Conservation (phyloP, 2,329 filamentous ascomycete species). For the Penicillium decumbens region DNA sequence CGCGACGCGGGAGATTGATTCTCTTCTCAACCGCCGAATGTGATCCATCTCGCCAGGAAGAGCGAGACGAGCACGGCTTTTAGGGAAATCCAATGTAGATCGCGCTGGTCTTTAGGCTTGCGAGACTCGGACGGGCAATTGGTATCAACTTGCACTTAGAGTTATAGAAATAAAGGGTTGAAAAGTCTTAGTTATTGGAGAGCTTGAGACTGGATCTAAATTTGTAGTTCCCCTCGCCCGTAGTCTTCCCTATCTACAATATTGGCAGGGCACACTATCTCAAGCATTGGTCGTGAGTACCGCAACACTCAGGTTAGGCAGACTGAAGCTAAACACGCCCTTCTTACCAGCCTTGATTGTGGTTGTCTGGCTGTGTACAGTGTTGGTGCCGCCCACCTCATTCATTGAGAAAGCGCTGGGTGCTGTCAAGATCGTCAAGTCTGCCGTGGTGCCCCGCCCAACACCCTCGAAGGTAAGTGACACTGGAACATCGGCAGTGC, state of each 20-base stretch:
- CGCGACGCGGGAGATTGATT: constrained; percentile 5
- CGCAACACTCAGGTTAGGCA: constrained; percentile 28
- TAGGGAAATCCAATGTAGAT: not conserved
- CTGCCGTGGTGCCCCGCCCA: constrained; percentile 27
- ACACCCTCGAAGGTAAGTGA: constrained; percentile 37
- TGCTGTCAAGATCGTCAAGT: constrained; percentile 44
- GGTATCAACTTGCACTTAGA: not conserved
- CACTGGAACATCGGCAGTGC: constrained; percentile 37
- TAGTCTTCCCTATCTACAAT: not conserved
- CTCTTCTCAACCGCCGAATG: too few species aligned
- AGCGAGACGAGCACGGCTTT: not conserved
- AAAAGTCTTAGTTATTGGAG: not conserved
- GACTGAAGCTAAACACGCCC: constrained; percentile 25
- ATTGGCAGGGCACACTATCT: not conserved
- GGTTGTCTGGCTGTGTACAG: constrained; percentile 18
- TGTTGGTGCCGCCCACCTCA: constrained; percentile 24
- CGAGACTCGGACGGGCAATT: not conserved
- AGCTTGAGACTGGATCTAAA: not conserved
- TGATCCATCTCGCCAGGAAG: not conserved
- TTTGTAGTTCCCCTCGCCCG: not conserved
- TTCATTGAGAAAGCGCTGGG: constrained; percentile 31
- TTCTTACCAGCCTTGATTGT: constrained; percentile 23
- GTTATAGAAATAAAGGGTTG: not conserved
- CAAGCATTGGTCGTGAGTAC: constrained; percentile 22
- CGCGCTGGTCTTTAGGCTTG: not conserved